Base-by-base conservation (phyloP, 345 rosid genomes). In the Hypericum perforatum region DNA sequence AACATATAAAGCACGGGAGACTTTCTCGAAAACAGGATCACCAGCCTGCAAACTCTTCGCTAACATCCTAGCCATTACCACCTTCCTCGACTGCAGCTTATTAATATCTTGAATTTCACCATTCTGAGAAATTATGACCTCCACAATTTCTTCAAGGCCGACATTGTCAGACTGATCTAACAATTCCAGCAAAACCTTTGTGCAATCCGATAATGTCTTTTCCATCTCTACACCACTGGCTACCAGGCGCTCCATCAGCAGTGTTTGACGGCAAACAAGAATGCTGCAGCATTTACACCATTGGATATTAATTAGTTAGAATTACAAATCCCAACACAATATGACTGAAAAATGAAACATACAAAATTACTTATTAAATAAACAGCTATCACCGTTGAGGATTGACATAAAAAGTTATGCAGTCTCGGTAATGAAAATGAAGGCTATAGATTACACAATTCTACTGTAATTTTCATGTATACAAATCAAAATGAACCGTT, bases 41-140 rank as follows among this genome's bases (percentile, higher is more conserved):
- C 85, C 88, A 37, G 80, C 87, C 57, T 68, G 85, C 70, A 91
- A 70, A 67, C 92, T 82, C 80, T 76, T 91, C 8, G 73, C 81
- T 58, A 91, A 49, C 71, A 77, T 78, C 50, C 83, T 74, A 52
- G 57, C 75, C 86, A 87, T 82, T 50, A 87, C 63, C 6, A 36
- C 72, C 66, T 82, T 84, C 74, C 76, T 75, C 2, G 61, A 49
- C 49, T 59, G 67, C 59, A 61, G 69, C 63, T 70, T 63, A 67
- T 74, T 58, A 0, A 56, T 0, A 8, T 69, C 63, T 15, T 36
- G 43, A 43, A 64, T 51, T 12, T 57, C 73, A 57, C 58, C 66
- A 10, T 62, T 65, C 16, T 46, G 52, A 16, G 75, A 68, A 58
- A 82, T 70, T 6, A 74, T 62, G 52, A 64, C 51, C 22, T 81